Base-by-base conservation (phyloP, 768 basidiomycete species). In the Mycena leptocephala region DNA sequence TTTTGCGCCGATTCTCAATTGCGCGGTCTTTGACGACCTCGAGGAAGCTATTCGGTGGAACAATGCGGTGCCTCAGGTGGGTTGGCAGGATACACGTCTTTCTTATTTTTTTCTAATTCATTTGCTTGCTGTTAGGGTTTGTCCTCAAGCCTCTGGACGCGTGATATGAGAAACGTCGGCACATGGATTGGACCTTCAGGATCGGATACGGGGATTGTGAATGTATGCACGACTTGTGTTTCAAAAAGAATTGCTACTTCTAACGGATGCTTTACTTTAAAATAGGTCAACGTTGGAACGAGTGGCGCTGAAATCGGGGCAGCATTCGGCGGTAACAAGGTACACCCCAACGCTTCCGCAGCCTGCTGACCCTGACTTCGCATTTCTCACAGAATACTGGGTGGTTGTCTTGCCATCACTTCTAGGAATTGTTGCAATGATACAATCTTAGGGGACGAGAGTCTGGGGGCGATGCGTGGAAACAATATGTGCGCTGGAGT, bases 401-500 rank as follows among this genome's bases (percentile, higher is more conserved):
- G 77, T 96, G 95, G 94, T 94, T 84, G 91, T 88, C 33, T 64
- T 66, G 48, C 41, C 80, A 74, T 72, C 67, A 58, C 80, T 77
- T 79, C n/a, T 79, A 70, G 37, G 64, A 70, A 80, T 81, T 80
- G 75, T 74, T 78, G 53, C 72, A 59, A 72, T 76, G 75, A 78
- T 78, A 72, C 72, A 70, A 46, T 70, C 77, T 9, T 81, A 95
- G 95, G 97, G 98, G 98, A 24, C 93, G 98, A 62, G 98, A 99
- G 87, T 96, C 96, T 9, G 98, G 98, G 46, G 97, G 97, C 66
- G 98, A 99, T 84, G 95, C 97, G n/a, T 99, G 98, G 98, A 97
- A 97, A 84, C 96, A 98, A 84, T 97, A 97, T 79, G 95, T 97
- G 48, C 92, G 96, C 65, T 97, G 95, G 95, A 94, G 94, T 84